Conservation (phyloP, 805 yeast genomes). For the Nakazawaea ishiwadae region DNA sequence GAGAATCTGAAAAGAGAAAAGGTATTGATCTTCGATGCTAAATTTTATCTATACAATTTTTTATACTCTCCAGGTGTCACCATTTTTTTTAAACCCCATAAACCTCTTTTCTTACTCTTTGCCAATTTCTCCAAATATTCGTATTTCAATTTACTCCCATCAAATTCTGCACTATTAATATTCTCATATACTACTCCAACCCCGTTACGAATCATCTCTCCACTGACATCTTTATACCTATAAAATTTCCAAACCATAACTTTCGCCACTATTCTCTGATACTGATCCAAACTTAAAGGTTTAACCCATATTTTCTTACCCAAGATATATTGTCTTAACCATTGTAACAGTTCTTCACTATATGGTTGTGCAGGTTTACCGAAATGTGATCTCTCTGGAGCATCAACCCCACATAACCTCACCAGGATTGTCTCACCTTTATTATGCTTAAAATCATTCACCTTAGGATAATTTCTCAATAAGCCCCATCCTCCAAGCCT, state of each 20-base stretch:
- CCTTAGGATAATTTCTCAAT: constrained; percentile 63
- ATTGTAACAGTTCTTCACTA: constrained; percentile 75
- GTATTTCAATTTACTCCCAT: constrained; percentile 63
- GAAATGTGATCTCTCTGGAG: constrained; percentile 93
- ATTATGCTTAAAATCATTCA: constrained; percentile 37
- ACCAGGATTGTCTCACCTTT: constrained; percentile 72
- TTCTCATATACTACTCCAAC: constrained; percentile 88
- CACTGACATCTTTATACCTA: constrained; percentile 76
- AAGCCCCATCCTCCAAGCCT: constrained; percentile 88
- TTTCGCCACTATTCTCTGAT: constrained; percentile 80
- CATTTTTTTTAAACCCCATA: constrained; percentile 56
- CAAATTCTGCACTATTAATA: constrained; percentile 70
- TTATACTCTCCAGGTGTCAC: constrained; percentile 81
- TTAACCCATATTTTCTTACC: constrained; percentile 69
- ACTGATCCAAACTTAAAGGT: constrained; percentile 83
- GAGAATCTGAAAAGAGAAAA: constrained; percentile 79
- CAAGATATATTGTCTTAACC: constrained; percentile 64
- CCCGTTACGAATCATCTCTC: constrained; percentile 81
- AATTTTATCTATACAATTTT: constrained; percentile 28
- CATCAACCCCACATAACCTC: constrained; percentile 90
- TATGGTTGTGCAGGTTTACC: constrained; percentile 91
- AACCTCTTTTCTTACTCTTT: constrained; percentile 49
- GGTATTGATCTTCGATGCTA: constrained; percentile 82
- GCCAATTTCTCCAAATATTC: constrained; percentile 58
- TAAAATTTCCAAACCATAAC: constrained; percentile 47